Percentiles rank a stretch among this genome's conserved stretches.
phyloP scores from a whole-genome alignment of 805 yeast species.

The Metschnikowia lunata region DNA sequence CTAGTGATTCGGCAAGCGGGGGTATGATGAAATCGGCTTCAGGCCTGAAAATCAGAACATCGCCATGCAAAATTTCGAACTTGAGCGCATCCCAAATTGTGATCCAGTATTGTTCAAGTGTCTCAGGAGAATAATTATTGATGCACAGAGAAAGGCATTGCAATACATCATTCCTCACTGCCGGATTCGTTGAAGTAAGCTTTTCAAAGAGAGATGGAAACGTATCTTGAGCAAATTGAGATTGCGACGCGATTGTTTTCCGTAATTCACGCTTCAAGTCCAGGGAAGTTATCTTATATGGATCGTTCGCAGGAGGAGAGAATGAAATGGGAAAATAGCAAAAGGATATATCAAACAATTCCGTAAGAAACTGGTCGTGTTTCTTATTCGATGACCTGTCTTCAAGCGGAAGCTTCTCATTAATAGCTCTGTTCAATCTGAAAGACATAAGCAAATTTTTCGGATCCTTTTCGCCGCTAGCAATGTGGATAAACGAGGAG shows the following conservation, averaged over 20 bases:
- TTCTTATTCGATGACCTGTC: slow-evolving; percentile 21
- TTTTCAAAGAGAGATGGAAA: slow-evolving; percentile 78
- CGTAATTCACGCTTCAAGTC: slow-evolving; percentile 65
- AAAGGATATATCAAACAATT: slow-evolving; percentile 80
- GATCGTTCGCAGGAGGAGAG: slow-evolving; percentile 86
- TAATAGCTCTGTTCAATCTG: slow-evolving; percentile 46
- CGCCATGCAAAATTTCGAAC: slow-evolving; percentile 82
- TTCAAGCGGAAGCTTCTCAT: slow-evolving; percentile 33
- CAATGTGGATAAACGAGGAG: slow-evolving; percentile 57
- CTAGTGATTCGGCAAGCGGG: slow-evolving; percentile 21
- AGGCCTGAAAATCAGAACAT: slow-evolving; percentile 34
- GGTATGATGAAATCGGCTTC: slow-evolving; percentile 26
- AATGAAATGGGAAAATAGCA: slow-evolving; percentile 97
- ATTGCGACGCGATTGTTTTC: slow-evolving; percentile 55
- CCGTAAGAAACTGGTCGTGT: slow-evolving; percentile 47
- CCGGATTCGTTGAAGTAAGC: slow-evolving; percentile 67
- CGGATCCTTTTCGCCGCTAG: slow-evolving; percentile 93
- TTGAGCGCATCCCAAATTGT: slow-evolving; percentile 85
- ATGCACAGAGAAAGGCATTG: slow-evolving; percentile 57
- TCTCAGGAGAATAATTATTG: slow-evolving; percentile 43
- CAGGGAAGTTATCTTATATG: slow-evolving; percentile 72
- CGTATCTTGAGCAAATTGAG: slow-evolving; percentile 63
- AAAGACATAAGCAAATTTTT: slow-evolving; percentile 74
- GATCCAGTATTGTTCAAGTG: slow-evolving; percentile 59
- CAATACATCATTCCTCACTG: slow-evolving; percentile 71